A percentile compares a stretch with the other conserved stretches of the same genome.
Evolutionary conservation across 345 rosid genomes (phyloP).

Genomic region (Firmiana major): DNA sequence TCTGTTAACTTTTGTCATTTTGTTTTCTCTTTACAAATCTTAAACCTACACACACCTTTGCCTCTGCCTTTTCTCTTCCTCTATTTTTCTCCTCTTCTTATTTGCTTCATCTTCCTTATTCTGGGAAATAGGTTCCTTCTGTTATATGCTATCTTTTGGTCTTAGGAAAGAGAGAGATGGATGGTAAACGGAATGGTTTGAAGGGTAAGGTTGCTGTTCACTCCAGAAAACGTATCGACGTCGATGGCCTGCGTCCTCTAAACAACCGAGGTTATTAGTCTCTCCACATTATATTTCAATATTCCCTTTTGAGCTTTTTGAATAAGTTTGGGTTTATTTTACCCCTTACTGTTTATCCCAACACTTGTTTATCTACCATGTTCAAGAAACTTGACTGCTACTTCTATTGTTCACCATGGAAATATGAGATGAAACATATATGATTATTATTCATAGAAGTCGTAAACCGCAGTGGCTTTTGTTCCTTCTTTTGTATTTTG

Average conservation of each 20-base stretch:
- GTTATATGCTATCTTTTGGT: background rate
- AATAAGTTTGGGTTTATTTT: background rate
- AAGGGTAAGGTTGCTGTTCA: background rate
- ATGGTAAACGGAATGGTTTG: background rate
- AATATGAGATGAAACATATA: background rate
- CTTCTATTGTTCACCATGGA: background rate
- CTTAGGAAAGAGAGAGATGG: background rate
- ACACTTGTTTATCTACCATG: background rate
- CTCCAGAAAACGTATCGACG: background rate
- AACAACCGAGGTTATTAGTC: background rate
- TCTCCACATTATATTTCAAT: background rate
- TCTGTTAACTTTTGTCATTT: slow-evolving; percentile 12
- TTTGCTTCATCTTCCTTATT: background rate
- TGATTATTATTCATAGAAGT: background rate
- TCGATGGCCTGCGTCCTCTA: background rate
- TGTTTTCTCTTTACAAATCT: background rate
- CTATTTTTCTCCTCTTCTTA: background rate
- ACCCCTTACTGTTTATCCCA: background rate
- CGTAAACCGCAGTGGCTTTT: background rate
- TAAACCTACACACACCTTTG: background rate
- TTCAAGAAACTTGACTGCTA: background rate
- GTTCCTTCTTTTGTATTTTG: background rate
- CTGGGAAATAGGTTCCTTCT: background rate
- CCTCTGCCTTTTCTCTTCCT: background rate
- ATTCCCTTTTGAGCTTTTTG: background rate